Evolutionary conservation across 148 eudicot species (phyloP), one percentile per base, ranked within the genome.

Genomic region (Dianthus caryophyllus): DNA sequence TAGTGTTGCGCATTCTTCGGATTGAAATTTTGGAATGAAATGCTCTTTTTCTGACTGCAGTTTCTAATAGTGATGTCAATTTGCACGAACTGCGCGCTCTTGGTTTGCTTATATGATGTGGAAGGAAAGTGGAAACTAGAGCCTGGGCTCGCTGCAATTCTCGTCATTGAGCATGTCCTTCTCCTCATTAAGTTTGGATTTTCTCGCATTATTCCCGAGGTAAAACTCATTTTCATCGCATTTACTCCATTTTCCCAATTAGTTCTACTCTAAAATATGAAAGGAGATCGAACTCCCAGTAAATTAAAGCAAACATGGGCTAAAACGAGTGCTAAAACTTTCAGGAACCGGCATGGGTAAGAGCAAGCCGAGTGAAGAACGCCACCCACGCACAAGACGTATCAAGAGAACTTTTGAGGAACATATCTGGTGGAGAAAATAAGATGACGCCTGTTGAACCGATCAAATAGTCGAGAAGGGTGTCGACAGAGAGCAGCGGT

Each of bases 261-360:
- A 17, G 8, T 15, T 61, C 33, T 30, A 31, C n/a, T 33, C 21
- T 60, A 1, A 27, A 26, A 46, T 13, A 15, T 14, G 49, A 50
- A 22, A 50, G 1, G 10, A 18, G 54, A 16, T 5, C n/a, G 52
- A 21, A 21, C 6, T 21, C n/a, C n/a, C n/a, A n/a, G n/a, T n/a
- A n/a, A n/a, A n/a, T n/a, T n/a, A n/a, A n/a, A n/a, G n/a, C n/a
- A n/a, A n/a, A n/a, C n/a, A n/a, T n/a, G n/a, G n/a, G n/a, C n/a
- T n/a, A n/a, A n/a, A n/a, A 64, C 3, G 53, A 44, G 21, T 24
- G 25, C 2, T 2, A n/a, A 8, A 18, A 48, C n/a, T 9, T 39
- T 9, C 74, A 93, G 98, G 98, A 93, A 77, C 98, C 97, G 8
- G 92, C 84, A 26, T 93, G 98, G 98, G 92, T 93, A 3, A 86